Base-by-base conservation (phyloP, 2,329 filamentous ascomycete species). In the Phialophora verrucosa region DNA sequence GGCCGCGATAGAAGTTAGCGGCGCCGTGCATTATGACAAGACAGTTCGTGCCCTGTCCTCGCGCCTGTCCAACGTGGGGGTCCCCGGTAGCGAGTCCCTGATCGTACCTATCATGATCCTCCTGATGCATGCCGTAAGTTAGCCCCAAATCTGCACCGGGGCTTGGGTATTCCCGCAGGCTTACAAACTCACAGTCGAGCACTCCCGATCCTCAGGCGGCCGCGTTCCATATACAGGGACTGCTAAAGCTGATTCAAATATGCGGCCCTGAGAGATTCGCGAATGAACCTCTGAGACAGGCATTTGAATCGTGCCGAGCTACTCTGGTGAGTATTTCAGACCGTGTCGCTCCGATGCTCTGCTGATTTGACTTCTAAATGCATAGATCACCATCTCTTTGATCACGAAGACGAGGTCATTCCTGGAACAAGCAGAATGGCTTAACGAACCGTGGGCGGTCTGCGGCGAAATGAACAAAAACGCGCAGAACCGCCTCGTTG, bases 61-160 rank as follows among this genome's bases (percentile, higher is more conserved):
- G 29, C 62, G 62, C 20, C 59, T 70, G 38, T 63, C 59, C 29
- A 59, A 60, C 59, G 65, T 68, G 58, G 65, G 62, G 32, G 50
- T 55, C 12, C 65, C 65, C 10, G 68, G 68, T 29, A 67, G 65
- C 38, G 68, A 70, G 51, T 44, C 57, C 59, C 29, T 68, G 58
- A 60, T 68, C 51, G 56, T 70, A 25, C 68, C 68, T 55, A 66
- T 70, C 54, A 63, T 67, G 47, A 63, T 70, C 53, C 62, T 70
- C 29, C 63, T 70, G n/a, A 65, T 70, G 65, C 65, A 70, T 47
- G 64, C 68, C 25, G 68, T 70, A 42, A 50, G 68, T 65, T 38
- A 60, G 58, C 44, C 51, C 42, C 58, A 60, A 50, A 12, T 38
- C 29, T 38, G 31, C 14, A 20, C 25, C 20, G 27, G 58, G 44